A percentile compares a stretch with the other conserved stretches of the same genome.
These are phyloP conservation scores for Blastobotrys capitulatus DNA, from an alignment of 1,139 yeast species.

Conservation along the genomic window DNA sequence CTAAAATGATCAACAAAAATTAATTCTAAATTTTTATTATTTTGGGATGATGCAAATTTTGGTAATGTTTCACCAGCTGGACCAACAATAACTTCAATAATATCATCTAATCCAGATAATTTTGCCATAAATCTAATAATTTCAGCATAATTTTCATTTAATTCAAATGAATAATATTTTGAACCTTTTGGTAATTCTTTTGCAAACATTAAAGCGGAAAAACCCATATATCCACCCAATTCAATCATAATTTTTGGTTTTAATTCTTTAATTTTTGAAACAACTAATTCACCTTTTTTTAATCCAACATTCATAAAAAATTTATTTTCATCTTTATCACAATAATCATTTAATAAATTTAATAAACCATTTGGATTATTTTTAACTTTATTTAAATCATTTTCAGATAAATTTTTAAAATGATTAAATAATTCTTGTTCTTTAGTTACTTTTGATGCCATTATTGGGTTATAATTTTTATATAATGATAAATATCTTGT, in stretches of 20 bases:
- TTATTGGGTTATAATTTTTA: no score
- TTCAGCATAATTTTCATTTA: conserved; percentile 17
- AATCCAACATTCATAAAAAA: no score
- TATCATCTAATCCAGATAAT: conserved; percentile 18
- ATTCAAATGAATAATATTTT: conserved; percentile 17
- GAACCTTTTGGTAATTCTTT: conserved; percentile 18
- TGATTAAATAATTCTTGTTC: no score
- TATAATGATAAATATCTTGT: no score
- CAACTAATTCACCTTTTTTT: no score
- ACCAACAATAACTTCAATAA: conserved; percentile 21
- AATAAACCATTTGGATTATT: no score
- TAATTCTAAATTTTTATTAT: conserved; percentile 13
- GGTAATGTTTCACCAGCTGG: conserved; percentile 17
- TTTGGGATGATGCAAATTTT: conserved; percentile 8
- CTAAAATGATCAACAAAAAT: conserved; percentile 21
- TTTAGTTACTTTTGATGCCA: no score
- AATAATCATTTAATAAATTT: background rate
- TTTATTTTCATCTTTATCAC: conserved; percentile 3
- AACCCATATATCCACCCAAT: no score
- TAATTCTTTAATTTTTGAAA: no score
- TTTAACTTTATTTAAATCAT: no score
- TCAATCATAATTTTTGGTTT: no score
- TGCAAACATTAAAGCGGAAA: conserved; percentile 9
- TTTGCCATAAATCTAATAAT: conserved; percentile 18
- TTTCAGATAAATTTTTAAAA: no score